These are phyloP conservation scores for Phytophthora uliginosa DNA, from an alignment of 352 stramenopile genomes.

Conservation along the genomic window DNA sequence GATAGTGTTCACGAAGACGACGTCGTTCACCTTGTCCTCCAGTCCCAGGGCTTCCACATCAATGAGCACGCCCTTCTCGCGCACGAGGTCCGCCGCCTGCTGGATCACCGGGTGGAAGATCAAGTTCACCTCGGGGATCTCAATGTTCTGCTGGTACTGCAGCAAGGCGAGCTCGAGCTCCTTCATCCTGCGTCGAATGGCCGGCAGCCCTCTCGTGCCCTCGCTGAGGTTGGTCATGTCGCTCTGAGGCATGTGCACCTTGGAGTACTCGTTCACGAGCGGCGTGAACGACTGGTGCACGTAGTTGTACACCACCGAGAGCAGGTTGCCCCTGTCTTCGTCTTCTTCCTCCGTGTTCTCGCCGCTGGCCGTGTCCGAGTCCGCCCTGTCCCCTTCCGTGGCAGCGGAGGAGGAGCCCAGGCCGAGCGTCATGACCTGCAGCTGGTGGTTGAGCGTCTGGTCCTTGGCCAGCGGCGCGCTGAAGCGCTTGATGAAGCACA, in stretches of 20 bases:
- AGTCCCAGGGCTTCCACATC: slow-evolving; percentile 86
- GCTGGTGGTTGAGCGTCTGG: slow-evolving; percentile 79
- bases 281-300: slow-evolving; percentile 91
- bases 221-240: slow-evolving; percentile 73
- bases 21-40: slow-evolving; percentile 86
- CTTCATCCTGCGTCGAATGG: slow-evolving; percentile 93
- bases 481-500: slow-evolving; percentile 91
- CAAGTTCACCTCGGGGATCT: slow-evolving; percentile 95
- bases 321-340: slow-evolving; percentile 70
- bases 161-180: slow-evolving; percentile 95
- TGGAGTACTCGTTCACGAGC: slow-evolving; percentile 89
- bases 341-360: slow-evolving; percentile 77
- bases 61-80: slow-evolving; percentile 79
- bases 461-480: slow-evolving; percentile 75
- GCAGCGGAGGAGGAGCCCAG: slow-evolving; percentile 53
- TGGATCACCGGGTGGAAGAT: slow-evolving; percentile 91
- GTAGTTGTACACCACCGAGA: slow-evolving; percentile 91
- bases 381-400: slow-evolving; percentile 26
- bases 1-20: slow-evolving; percentile 89
- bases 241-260: slow-evolving; percentile 81
- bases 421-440: slow-evolving; percentile 91
- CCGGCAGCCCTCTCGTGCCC: slow-evolving; percentile 76
- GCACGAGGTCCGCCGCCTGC: slow-evolving; percentile 77
- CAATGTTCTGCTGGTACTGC: slow-evolving; percentile 96
- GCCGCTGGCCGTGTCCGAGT: slow-evolving; percentile 46